Percentiles rank a stretch among this genome's conserved stretches.
Conservation (phyloP, 495 filamentous ascomycete genomes). For the Hypoxylon fuscum region DNA sequence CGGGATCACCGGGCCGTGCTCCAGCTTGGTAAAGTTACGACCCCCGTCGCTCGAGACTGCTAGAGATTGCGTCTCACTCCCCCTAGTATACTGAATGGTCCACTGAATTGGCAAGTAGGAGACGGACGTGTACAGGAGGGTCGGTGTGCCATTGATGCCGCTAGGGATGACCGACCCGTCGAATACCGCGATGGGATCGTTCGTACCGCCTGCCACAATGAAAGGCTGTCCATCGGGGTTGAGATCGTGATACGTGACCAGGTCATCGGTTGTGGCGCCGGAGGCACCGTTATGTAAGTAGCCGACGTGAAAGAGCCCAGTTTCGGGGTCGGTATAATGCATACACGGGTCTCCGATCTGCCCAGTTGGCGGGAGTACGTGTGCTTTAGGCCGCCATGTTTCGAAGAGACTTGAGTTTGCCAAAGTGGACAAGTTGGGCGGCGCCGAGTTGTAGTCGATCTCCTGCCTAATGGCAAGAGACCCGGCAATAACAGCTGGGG, state of each 20-base stretch:
- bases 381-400: slow-evolving; percentile 38
- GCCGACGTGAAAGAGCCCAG: slow-evolving; percentile 39
- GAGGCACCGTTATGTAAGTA: slow-evolving; percentile 30
- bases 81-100: slow-evolving; percentile 44
- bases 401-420: slow-evolving; percentile 33
- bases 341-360: slow-evolving; percentile 41
- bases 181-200: slow-evolving; percentile 37
- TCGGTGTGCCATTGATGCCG: slow-evolving; percentile 33
- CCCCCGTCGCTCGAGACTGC: slow-evolving; percentile 46
- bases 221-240: slow-evolving; percentile 31
- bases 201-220: slow-evolving; percentile 31
- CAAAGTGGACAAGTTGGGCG: slow-evolving; percentile 37
- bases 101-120: slow-evolving; percentile 47
- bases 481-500: slow-evolving; percentile 25
- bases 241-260: slow-evolving; percentile 34
- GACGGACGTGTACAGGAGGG: slow-evolving; percentile 47
- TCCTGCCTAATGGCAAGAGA: slow-evolving; percentile 24
- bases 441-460: slow-evolving; percentile 36
- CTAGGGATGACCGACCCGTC: slow-evolving; percentile 37
- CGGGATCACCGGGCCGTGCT: slow-evolving; percentile 42
- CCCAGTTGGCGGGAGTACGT: slow-evolving; percentile 33
- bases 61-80: slow-evolving; percentile 48
- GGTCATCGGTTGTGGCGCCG: slow-evolving; percentile 36
- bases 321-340: slow-evolving; percentile 39
- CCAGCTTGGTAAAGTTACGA: slow-evolving; percentile 43